These are phyloP conservation scores for Epichloe uncinata DNA, from an alignment of 2,329 filamentous ascomycete species.

Conservation along the genomic window DNA sequence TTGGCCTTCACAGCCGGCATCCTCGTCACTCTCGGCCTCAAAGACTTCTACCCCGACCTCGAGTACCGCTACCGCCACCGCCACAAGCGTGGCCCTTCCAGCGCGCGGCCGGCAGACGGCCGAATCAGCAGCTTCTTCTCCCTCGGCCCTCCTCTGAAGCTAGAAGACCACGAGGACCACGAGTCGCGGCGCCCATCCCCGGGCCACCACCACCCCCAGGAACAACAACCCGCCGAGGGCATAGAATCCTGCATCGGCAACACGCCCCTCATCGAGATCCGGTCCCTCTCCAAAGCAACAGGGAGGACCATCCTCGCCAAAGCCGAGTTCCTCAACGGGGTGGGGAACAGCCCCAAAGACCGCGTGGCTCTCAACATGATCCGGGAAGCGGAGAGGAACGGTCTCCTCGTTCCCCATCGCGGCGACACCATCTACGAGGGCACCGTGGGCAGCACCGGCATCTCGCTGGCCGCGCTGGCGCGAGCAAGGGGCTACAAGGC, in stretches of 20 bases:
- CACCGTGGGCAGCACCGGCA: constrained; percentile 91
- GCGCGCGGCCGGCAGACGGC: constrained; percentile 3
- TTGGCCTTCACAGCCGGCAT: constrained; percentile 68
- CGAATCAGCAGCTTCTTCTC: constrained; percentile 32
- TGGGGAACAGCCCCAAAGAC: constrained; percentile 88
- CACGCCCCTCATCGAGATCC: constrained; percentile 78
- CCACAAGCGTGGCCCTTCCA: constrained; percentile 17
- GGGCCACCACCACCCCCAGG: neutral
- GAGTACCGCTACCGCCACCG: constrained; percentile 49
- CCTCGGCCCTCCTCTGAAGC: constrained; percentile 31
- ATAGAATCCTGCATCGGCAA: constrained; percentile 89
- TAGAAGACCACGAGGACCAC: constrained; percentile 47
- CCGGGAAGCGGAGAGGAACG: constrained; percentile 61
- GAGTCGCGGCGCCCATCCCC: constrained; percentile 20
- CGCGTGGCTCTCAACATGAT: constrained; percentile 89
- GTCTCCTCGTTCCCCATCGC: constrained; percentile 61
- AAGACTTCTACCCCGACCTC: constrained; percentile 66
- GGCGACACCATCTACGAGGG: constrained; percentile 97
- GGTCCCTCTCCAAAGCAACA: constrained; percentile 72
- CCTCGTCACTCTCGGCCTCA: constrained; percentile 61
- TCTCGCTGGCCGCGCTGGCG: constrained; percentile 81
- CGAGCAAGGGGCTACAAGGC: constrained; percentile 83
- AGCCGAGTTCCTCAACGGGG: constrained; percentile 92
- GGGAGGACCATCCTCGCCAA: constrained; percentile 86
- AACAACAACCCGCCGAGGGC: constrained; percentile 38